These are phyloP conservation scores for Parachlorella kessleri DNA, from an alignment of 139 green algal genomes.

Conservation along the genomic window DNA sequence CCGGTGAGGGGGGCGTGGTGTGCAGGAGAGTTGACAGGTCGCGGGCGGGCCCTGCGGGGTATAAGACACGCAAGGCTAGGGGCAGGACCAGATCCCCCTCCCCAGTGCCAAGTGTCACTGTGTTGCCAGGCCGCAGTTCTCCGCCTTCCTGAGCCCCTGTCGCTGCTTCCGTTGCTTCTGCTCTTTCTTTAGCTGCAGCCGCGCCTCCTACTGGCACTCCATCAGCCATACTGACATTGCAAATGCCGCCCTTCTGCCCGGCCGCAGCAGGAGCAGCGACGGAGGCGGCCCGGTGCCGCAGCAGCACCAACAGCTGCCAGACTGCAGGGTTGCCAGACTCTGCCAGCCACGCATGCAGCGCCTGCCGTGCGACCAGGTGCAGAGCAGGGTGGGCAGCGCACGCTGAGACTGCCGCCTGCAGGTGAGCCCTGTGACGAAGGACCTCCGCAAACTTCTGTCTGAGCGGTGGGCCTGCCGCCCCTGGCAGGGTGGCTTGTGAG, in stretches of 20 bases:
- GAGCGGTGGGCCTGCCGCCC: not conserved
- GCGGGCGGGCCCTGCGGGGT: not conserved
- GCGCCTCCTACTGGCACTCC: too few species aligned
- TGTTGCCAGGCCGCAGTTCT: too few species aligned
- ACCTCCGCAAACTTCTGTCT: not conserved
- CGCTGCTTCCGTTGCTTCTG: too few species aligned
- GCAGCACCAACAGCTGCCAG: constrained; percentile 26
- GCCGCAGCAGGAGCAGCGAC: not conserved
- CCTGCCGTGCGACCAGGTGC: constrained; percentile 6
- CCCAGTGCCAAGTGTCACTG: too few species aligned
- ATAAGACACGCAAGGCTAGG: not conserved
- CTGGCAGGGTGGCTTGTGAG: too few species aligned
- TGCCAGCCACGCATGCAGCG: constrained; percentile 28
- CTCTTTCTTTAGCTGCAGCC: too few species aligned
- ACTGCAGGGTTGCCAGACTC: constrained; percentile 15
- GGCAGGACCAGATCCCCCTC: too few species aligned
- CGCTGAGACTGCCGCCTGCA: not conserved
- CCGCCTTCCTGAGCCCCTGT: too few species aligned
- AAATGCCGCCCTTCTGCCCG: not conserved
- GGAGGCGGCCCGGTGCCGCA: not conserved
- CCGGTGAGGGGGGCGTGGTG: not conserved
- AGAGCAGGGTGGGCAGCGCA: constrained; percentile 5
- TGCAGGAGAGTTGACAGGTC: not conserved
- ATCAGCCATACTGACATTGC: too few species aligned
- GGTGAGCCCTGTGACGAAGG: not conserved